A percentile compares a stretch with the other conserved stretches of the same genome.
Conservation (phyloP, 108 stramenopile genomes). For the Pseudonitzschia delicatissima region DNA sequence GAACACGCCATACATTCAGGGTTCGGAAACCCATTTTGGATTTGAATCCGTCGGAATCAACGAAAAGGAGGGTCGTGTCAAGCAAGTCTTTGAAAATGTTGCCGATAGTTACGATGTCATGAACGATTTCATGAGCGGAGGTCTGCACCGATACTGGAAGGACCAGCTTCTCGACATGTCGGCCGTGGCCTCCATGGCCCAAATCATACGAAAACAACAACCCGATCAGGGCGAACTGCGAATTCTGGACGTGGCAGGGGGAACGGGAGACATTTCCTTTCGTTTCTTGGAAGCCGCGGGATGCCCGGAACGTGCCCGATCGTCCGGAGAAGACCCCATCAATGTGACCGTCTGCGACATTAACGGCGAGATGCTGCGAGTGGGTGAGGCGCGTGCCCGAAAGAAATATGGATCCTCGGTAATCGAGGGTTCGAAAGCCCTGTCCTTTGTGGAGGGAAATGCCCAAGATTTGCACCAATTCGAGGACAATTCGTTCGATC, state of each 20-base stretch:
- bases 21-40: conserved; percentile 74
- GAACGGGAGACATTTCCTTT: conserved; percentile 98
- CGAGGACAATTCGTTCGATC: conserved; percentile 86
- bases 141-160: conserved; percentile 96
- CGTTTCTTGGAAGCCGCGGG: conserved; percentile 81
- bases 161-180: conserved; percentile 87
- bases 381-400: conserved; percentile 76
- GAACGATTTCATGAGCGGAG: conserved; percentile 98
- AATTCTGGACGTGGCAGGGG: conserved; percentile 95
- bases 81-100: conserved; percentile 86
- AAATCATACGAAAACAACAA: conserved; percentile 38
- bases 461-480: conserved; percentile 92
- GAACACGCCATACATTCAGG: conserved; percentile 36
- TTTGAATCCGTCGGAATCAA: conserved; percentile 58
- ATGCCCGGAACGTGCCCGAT: conserved; percentile 54
- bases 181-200: conserved; percentile 59
- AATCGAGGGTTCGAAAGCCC: conserved; percentile 47
- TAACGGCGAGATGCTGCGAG: conserved; percentile 95
- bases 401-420: conserved; percentile 47
- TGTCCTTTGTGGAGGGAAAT: conserved; percentile 86
- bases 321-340: conserved; percentile 51
- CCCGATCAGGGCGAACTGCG: conserved; percentile 17
- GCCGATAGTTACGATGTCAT: conserved; percentile 95
- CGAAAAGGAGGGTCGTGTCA: conserved; percentile 77
- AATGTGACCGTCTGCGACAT: conserved; percentile 96